phyloP scores from a whole-genome alignment of 106 monocot genomes.

The Chionographis japonica region DNA sequence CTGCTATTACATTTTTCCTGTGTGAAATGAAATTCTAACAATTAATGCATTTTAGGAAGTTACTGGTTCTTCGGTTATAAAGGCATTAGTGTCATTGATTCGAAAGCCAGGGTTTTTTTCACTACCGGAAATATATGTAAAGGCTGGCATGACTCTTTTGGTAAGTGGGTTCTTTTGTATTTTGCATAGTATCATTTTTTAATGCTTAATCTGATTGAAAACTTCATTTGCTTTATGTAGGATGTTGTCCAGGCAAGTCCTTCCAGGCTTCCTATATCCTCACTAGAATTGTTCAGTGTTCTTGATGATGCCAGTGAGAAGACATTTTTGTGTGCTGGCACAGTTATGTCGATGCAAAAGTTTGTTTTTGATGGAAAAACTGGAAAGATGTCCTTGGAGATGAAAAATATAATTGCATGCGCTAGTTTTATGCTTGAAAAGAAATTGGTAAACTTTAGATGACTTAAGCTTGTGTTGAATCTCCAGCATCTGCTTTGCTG shows the following conservation, averaged over 20 bases:
- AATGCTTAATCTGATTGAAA: too few relatives aligned
- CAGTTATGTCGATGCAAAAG: slow-evolving; percentile 63
- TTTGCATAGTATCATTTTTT: too few relatives aligned
- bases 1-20: too few relatives aligned
- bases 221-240: slow-evolving; percentile 17
- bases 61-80: slow-evolving; percentile 56
- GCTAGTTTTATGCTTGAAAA: slow-evolving; percentile 73
- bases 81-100: slow-evolving; percentile 46
- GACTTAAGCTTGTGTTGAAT: neutral
- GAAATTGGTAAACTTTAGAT: slow-evolving; percentile 49
- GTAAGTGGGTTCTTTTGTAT: slow-evolving; percentile 26
- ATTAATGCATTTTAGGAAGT: slow-evolving; percentile 47
- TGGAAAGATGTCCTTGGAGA: slow-evolving; percentile 57
- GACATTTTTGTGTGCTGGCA: slow-evolving; percentile 73
- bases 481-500: neutral
- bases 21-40: too few relatives aligned
- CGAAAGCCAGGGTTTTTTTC: slow-evolving; percentile 55
- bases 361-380: slow-evolving; percentile 83
- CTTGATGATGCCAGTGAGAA: slow-evolving; percentile 96
- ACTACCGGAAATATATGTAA: slow-evolving; percentile 54
- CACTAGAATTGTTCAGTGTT: slow-evolving; percentile 53
- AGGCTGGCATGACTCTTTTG: slow-evolving; percentile 64
- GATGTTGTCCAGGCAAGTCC: slow-evolving; percentile 54
- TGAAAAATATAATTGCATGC: slow-evolving; percentile 78
- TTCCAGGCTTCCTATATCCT: slow-evolving; percentile 46